Evolutionary conservation across 2,329 filamentous ascomycete species (phyloP), one percentile per base, ranked within the genome.

Genomic region (Colletotrichum plurivorum): DNA sequence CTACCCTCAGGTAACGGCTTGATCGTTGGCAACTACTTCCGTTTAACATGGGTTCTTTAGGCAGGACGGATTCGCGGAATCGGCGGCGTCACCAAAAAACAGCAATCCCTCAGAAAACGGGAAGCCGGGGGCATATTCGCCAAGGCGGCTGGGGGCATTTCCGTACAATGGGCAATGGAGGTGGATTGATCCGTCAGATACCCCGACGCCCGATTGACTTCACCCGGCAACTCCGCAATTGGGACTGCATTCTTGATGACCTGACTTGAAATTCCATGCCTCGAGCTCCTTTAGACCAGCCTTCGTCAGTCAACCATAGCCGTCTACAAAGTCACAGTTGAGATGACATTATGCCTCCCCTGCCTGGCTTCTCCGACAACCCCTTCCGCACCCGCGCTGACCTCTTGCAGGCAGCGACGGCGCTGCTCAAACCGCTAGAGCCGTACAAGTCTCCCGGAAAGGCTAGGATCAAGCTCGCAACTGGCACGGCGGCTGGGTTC

Each of bases 291-390:
- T 36, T 10, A 36, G 10, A 36, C 9, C 7, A 36, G 31, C 8
- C 31, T 36, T 9, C 31, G 8, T 36, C 31, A 36, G 22, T 25
- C 22, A 25, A 25, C 22, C 5, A 10, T 3, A 10, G 6, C 31
- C 10, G 27, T 31, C 8, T 31, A 31, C 27, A 9, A 7, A 31
- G 27, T 2, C 27, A 1, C 27, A 31, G 27, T n/a, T 36, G 8
- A 0, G 13, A 4, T 2, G 20, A 12, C 13, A 54, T 8, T 18
- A 78, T 78, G 77, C 70, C 76, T 7, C 52, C 71, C 2, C 69
- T 78, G 2, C 39, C 54, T 6, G 78, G 77, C 5, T 81, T 81
- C 71, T 76, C 77, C 0, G 75, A 79, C 62, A 81, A 81, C 65
- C 70, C 75, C 8, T 77, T 80, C 25, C 70, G 68, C 13, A 75